Conservation (phyloP, 2,329 filamentous ascomycete species). For the Ophiostoma ulmi region DNA sequence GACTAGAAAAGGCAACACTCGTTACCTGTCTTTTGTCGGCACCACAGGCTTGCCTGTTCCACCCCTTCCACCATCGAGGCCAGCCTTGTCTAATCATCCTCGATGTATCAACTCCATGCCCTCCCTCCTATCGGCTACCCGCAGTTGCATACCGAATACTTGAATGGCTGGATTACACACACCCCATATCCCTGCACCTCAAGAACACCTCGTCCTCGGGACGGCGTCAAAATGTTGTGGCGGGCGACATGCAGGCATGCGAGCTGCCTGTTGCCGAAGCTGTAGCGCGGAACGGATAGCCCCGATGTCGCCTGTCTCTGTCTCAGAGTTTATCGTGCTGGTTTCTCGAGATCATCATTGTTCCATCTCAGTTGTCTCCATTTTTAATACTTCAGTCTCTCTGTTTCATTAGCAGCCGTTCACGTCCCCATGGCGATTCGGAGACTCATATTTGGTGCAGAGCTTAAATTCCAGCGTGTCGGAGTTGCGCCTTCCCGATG, state of each 20-base stretch:
- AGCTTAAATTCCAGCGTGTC: neutral
- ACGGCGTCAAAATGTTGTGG: neutral
- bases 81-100: neutral
- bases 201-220: neutral
- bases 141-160: neutral
- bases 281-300: neutral
- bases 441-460: conserved; percentile 1
- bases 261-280: neutral
- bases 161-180: neutral
- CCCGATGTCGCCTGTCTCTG: neutral
- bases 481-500: neutral
- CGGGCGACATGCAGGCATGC: neutral
- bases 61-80: no score
- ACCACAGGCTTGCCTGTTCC: no score
- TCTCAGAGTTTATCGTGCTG: neutral
- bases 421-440: neutral
- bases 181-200: neutral
- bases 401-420: neutral
- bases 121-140: neutral
- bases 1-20: neutral
- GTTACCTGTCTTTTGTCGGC: neutral
- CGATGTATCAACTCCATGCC: neutral
- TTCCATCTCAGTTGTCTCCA: neutral
- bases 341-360: neutral
- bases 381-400: neutral